A percentile compares a stretch with the other conserved stretches of the same genome.
These are phyloP conservation scores for Grosmannia serpens DNA, from an alignment of 2,329 filamentous ascomycete genomes.

Conservation along the genomic window DNA sequence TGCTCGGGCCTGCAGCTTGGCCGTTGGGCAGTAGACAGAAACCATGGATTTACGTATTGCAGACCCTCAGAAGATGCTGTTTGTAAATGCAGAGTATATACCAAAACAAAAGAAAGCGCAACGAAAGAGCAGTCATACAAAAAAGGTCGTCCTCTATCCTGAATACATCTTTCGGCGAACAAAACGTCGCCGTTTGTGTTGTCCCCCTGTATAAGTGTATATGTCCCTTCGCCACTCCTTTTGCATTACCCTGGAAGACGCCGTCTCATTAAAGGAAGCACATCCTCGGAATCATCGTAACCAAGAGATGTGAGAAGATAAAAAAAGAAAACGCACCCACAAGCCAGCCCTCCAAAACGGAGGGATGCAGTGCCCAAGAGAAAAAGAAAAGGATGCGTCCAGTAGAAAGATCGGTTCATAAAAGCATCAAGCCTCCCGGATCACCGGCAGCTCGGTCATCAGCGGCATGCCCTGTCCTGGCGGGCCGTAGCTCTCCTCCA, in stretches of 20 bases:
- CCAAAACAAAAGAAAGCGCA: neutral
- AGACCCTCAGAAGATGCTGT: too few species aligned
- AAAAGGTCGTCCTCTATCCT: neutral
- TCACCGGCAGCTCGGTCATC: slow-evolving; percentile 3
- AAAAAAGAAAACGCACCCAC: neutral
- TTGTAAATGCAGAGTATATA: too few species aligned
- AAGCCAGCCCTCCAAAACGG: too few species aligned
- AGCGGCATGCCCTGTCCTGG: neutral
- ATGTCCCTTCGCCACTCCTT: neutral
- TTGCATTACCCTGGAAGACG: neutral
- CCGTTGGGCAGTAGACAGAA: too few species aligned
- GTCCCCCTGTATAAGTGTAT: neutral
- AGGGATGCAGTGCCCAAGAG: neutral
- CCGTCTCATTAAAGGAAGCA: neutral
- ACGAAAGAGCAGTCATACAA: neutral
- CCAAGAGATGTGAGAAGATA: neutral
- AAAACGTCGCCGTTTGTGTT: neutral
- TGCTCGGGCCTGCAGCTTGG: too few species aligned
- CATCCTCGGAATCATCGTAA: neutral
- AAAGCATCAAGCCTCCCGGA: neutral
- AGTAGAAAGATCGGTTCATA: neutral
- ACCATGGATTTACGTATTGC: too few species aligned
- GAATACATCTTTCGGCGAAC: neutral
- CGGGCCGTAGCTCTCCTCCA: neutral
- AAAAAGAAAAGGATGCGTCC: neutral